phyloP scores from a whole-genome alignment of 495 filamentous ascomycete genomes.

The Monascus purpureus region DNA sequence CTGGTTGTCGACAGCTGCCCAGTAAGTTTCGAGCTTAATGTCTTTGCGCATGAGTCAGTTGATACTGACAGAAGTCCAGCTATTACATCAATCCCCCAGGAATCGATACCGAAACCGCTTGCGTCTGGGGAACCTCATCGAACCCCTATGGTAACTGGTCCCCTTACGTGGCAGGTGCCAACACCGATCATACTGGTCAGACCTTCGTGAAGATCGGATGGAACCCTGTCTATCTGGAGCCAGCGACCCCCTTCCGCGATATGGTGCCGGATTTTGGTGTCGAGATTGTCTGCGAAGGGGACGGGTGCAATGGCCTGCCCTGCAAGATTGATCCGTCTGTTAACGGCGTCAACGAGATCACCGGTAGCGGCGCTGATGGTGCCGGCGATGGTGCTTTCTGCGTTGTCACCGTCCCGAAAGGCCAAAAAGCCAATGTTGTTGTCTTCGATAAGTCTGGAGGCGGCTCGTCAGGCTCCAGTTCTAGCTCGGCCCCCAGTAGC shows the following conservation, averaged over 20 bases:
- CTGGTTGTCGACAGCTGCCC: slow-evolving; percentile 61
- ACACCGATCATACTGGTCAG: slow-evolving; percentile 46
- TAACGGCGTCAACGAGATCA: slow-evolving; percentile 47
- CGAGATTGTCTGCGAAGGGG: slow-evolving; percentile 53
- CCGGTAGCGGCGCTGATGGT: slow-evolving; percentile 35
- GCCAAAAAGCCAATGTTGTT: slow-evolving; percentile 52
- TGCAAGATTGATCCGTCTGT: slow-evolving; percentile 58
- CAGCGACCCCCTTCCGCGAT: slow-evolving; percentile 40
- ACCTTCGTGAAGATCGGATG: slow-evolving; percentile 69
- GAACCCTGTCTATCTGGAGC: slow-evolving; percentile 62
- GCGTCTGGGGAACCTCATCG: slow-evolving; percentile 52
- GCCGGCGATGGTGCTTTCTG: slow-evolving; percentile 64
- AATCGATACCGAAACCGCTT: slow-evolving; percentile 41
- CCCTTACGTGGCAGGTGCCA: slow-evolving; percentile 67
- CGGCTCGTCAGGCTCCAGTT: slow-evolving; percentile 8
- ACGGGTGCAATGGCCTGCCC: slow-evolving; percentile 57
- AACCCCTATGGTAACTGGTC: slow-evolving; percentile 68
- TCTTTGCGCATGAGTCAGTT: no score
- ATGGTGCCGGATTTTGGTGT: slow-evolving; percentile 52
- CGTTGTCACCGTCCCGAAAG: slow-evolving; percentile 62
- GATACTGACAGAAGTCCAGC: slow-evolving; percentile 21
- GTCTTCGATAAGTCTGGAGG: slow-evolving; percentile 36
- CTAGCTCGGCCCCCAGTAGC: slow-evolving; percentile 6
- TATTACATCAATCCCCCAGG: slow-evolving; percentile 74
- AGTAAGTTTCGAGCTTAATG: slow-evolving; percentile 37